Evolutionary conservation across 1,139 yeast genomes (phyloP).

Genomic region (Blastobotrys buckinghamii): DNA sequence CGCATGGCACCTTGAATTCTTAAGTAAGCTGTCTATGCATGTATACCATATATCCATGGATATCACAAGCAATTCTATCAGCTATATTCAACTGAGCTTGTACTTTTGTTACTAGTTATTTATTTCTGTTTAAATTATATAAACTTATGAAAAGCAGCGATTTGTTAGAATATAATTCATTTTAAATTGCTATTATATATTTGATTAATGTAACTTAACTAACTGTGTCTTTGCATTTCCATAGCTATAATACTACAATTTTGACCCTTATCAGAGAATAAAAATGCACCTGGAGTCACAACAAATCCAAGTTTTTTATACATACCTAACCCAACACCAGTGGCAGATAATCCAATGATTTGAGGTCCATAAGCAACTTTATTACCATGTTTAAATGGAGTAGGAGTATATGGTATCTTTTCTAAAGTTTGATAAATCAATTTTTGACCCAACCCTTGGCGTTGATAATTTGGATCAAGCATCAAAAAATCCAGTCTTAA

Average conservation of each 20-base stretch:
- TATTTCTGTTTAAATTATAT: too few relatives aligned
- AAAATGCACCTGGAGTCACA: not conserved
- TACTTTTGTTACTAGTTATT: too few relatives aligned
- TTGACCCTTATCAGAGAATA: not conserved
- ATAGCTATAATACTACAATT: not conserved
- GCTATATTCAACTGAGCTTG: too few relatives aligned
- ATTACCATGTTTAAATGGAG: not conserved
- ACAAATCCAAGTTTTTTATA: conserved; percentile 6
- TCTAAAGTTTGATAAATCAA: not conserved
- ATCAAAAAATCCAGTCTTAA: not conserved
- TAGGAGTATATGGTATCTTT: not conserved
- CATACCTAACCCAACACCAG: conserved; percentile 4
- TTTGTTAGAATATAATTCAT: too few relatives aligned
- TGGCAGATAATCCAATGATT: conserved; percentile 2
- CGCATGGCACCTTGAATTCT: too few relatives aligned
- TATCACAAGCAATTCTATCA: too few relatives aligned
- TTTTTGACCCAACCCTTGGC: not conserved
- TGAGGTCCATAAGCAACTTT: conserved; percentile 8
- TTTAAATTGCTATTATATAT: too few relatives aligned
- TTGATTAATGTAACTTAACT: too few relatives aligned
- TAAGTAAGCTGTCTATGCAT: too few relatives aligned
- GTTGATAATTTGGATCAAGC: not conserved
- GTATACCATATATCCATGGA: too few relatives aligned
- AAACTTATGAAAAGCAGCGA: too few relatives aligned
- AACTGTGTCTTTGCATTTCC: not conserved